Conservation (phyloP, 2,329 filamentous ascomycete species). For the Fusarium vanettenii region DNA sequence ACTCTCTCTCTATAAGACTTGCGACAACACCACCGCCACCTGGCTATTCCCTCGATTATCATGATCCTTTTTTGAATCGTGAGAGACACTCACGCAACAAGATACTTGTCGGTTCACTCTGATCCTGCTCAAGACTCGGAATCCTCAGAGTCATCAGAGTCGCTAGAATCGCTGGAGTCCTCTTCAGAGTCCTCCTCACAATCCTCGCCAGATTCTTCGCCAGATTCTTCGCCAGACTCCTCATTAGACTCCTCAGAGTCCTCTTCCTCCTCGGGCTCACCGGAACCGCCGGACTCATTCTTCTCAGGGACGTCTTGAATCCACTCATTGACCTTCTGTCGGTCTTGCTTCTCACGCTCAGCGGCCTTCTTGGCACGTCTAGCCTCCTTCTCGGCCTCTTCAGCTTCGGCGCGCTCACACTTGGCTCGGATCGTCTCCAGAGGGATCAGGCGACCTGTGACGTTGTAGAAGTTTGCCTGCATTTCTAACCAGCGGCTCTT, state of each 20-base stretch:
- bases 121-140: not conserved
- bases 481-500: slow-evolving; percentile 54
- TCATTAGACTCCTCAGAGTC: not conserved
- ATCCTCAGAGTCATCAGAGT: slow-evolving; percentile 5
- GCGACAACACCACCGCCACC: not conserved
- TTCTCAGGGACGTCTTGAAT: slow-evolving; percentile 1
- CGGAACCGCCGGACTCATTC: not conserved
- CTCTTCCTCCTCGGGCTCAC: not conserved
- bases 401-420: slow-evolving; percentile 45
- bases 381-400: not conserved
- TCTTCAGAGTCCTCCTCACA: not conserved
- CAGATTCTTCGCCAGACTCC: not conserved
- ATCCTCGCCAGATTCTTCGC: not conserved
- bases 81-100: slow-evolving; percentile 1
- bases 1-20: slow-evolving; percentile 5
- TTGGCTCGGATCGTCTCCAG: slow-evolving; percentile 51
- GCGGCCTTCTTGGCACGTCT: slow-evolving; percentile 1
- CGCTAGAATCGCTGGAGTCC: slow-evolving; percentile 14
- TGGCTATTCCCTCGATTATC: not conserved
- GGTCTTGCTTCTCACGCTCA: not conserved
- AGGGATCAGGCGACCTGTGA: slow-evolving; percentile 55
- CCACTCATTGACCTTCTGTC: slow-evolving; percentile 37
- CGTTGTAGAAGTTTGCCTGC: slow-evolving; percentile 58
- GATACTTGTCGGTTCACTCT: not conserved
- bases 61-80: not conserved